phyloP scores from a whole-genome alignment of 1,139 yeast genomes.

The Hyphopichia buzzinii region DNA sequence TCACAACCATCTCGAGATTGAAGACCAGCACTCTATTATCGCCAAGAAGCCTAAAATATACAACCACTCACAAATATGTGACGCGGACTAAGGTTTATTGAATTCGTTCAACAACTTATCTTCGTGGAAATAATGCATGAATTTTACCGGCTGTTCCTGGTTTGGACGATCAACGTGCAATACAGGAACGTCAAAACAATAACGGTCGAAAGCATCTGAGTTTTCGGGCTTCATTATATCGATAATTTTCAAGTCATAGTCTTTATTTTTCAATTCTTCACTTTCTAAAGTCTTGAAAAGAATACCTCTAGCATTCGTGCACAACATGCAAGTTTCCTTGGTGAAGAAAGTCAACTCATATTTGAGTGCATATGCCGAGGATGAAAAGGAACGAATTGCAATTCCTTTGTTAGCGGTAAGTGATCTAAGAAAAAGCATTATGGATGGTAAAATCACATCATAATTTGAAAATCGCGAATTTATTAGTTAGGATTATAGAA shows the following conservation, averaged over 20 bases:
- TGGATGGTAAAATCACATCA: too few relatives aligned
- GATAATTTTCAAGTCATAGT: slow-evolving; percentile 43
- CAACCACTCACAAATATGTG: too few relatives aligned
- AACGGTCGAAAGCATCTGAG: slow-evolving; percentile 72
- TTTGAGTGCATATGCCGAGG: background rate
- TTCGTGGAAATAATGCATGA: slow-evolving; percentile 73
- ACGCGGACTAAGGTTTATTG: slow-evolving; percentile 17
- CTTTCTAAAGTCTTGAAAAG: slow-evolving; percentile 39
- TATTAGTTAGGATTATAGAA: too few relatives aligned
- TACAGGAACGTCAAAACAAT: slow-evolving; percentile 90
- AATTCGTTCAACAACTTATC: slow-evolving; percentile 56
- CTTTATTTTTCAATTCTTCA: slow-evolving; percentile 17
- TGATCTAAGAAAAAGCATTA: too few relatives aligned
- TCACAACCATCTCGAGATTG: too few relatives aligned
- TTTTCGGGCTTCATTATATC: slow-evolving; percentile 73
- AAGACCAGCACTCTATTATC: too few relatives aligned
- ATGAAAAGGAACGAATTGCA: slow-evolving; percentile 1
- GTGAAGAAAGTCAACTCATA: slow-evolving; percentile 61
- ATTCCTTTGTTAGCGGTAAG: too few relatives aligned
- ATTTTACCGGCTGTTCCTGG: slow-evolving; percentile 50
- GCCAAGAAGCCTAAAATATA: too few relatives aligned
- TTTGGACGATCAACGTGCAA: slow-evolving; percentile 61
- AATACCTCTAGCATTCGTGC: slow-evolving; percentile 66
- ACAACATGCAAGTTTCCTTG: slow-evolving; percentile 75
- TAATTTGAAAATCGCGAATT: too few relatives aligned